These are phyloP conservation scores for Termitomyces sp. DNA, from an alignment of 768 basidiomycete species.

Conservation along the genomic window DNA sequence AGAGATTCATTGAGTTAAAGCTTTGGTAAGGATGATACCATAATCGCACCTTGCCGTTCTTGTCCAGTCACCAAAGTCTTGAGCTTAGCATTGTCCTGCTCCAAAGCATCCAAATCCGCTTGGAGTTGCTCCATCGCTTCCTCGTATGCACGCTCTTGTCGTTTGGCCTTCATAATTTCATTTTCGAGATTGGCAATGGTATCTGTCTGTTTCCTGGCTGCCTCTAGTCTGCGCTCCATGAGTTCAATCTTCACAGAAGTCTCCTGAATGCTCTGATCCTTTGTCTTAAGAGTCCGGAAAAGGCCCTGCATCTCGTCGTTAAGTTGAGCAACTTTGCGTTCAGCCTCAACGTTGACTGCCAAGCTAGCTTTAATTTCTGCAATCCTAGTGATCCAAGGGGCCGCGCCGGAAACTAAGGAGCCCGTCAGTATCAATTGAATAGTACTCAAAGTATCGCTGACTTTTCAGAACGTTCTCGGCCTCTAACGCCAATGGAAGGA, in stretches of 20 bases:
- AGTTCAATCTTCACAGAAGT: constrained; percentile 88
- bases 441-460: constrained; percentile 27
- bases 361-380: constrained; percentile 77
- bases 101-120: constrained; percentile 77
- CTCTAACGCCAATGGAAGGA: constrained; percentile 71
- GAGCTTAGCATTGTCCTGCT: constrained; percentile 84
- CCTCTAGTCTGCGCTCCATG: constrained; percentile 90
- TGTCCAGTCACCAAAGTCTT: constrained; percentile 60
- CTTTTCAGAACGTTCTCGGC: constrained; percentile 74
- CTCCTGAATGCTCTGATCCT: constrained; percentile 90
- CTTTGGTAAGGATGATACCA: not conserved
- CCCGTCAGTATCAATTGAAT: not conserved
- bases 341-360: constrained; percentile 88
- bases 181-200: constrained; percentile 73
- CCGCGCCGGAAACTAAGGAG: constrained; percentile 55
- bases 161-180: constrained; percentile 73
- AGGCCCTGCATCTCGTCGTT: constrained; percentile 90
- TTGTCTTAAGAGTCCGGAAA: constrained; percentile 74
- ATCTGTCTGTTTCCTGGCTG: constrained; percentile 87
- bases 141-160: constrained; percentile 86
- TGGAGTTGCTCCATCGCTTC: constrained; percentile 94
- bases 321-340: constrained; percentile 77
- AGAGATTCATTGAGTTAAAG: not conserved
- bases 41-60: constrained; percentile 62
- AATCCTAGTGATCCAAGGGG: constrained; percentile 84